Conservation (phyloP, 106 monocot species). For the Dactylorhiza incarnata region DNA sequence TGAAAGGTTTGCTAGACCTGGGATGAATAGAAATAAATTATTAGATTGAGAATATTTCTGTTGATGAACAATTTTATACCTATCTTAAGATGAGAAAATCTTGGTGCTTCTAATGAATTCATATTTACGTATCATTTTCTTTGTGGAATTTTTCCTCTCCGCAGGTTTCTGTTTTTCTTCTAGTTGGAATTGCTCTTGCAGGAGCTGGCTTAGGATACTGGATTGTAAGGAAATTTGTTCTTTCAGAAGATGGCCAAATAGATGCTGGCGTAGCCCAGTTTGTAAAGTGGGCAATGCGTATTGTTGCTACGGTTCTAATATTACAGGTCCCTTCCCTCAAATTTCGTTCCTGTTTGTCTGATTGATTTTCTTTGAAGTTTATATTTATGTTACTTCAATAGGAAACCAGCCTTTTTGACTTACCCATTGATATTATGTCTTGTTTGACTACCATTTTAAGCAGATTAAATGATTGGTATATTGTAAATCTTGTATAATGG, state of each 20-base stretch:
- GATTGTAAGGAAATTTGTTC: slow-evolving; percentile 80
- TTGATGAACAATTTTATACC: too few species aligned
- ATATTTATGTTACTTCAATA: slow-evolving; percentile 1
- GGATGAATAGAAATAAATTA: too few species aligned
- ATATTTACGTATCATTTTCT: too few species aligned
- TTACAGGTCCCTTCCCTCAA: slow-evolving; percentile 42
- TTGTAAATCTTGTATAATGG: not conserved
- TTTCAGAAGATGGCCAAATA: slow-evolving; percentile 77
- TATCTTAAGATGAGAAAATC: too few species aligned
- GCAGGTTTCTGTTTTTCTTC: slow-evolving; percentile 80
- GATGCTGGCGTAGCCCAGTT: slow-evolving; percentile 73
- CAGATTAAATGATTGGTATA: not conserved
- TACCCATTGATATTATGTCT: not conserved
- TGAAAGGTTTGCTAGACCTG: too few species aligned
- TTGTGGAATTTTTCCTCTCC: not conserved
- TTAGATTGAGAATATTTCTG: too few species aligned
- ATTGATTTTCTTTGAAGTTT: not conserved
- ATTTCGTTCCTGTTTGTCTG: not conserved
- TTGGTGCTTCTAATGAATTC: too few species aligned
- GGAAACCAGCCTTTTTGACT: not conserved
- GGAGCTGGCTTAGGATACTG: slow-evolving; percentile 93
- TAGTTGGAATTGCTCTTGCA: slow-evolving; percentile 49
- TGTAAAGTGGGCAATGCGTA: slow-evolving; percentile 89
- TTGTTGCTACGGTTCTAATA: slow-evolving; percentile 43
- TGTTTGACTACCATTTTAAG: not conserved